These are phyloP conservation scores for Coemansia sp. DNA, from an alignment of 192 early-diverging fungal species.

Conservation along the genomic window DNA sequence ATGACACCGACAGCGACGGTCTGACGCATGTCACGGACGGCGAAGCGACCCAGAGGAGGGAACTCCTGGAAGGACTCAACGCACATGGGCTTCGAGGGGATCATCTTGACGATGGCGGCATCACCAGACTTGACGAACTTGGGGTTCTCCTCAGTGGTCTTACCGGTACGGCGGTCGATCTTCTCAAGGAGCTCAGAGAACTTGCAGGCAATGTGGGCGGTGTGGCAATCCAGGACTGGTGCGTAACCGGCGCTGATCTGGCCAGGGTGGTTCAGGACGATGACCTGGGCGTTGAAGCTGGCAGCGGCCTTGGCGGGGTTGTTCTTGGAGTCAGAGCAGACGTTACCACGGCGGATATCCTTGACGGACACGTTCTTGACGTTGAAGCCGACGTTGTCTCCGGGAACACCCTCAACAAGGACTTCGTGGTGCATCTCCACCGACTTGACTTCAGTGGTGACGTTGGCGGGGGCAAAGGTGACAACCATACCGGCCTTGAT, in stretches of 20 bases:
- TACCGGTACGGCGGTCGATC: slow-evolving; percentile 94
- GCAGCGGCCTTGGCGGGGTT: slow-evolving; percentile 91
- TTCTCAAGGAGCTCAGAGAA: slow-evolving; percentile 89
- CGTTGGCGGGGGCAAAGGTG: slow-evolving; percentile 82
- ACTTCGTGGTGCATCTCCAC: slow-evolving; percentile 98
- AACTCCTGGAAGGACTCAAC: slow-evolving; percentile 92
- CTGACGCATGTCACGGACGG: slow-evolving; percentile 96
- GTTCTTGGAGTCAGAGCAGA: slow-evolving; percentile 96
- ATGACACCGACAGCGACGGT: slow-evolving; percentile 97
- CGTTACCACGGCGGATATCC: slow-evolving; percentile 95
- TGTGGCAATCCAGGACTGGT: slow-evolving; percentile 94
- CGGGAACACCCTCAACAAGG: slow-evolving; percentile 80
- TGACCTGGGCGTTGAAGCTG: slow-evolving; percentile 93
- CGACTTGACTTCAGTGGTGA: slow-evolving; percentile 94
- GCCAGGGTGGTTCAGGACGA: slow-evolving; percentile 95
- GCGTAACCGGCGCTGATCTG: slow-evolving; percentile 93
- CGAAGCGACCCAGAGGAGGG: slow-evolving; percentile 94
- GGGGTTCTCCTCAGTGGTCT: slow-evolving; percentile 88
- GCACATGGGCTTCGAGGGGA: slow-evolving; percentile 95
- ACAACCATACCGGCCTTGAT: slow-evolving; percentile 92
- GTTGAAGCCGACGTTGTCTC: slow-evolving; percentile 99
- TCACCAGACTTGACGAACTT: slow-evolving; percentile 96
- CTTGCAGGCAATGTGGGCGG: slow-evolving; percentile 96
- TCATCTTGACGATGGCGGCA: slow-evolving; percentile 92
- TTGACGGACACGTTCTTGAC: slow-evolving; percentile 98